These are phyloP conservation scores for Gyrodon lividus DNA, from an alignment of 768 basidiomycete genomes.

Conservation along the genomic window DNA sequence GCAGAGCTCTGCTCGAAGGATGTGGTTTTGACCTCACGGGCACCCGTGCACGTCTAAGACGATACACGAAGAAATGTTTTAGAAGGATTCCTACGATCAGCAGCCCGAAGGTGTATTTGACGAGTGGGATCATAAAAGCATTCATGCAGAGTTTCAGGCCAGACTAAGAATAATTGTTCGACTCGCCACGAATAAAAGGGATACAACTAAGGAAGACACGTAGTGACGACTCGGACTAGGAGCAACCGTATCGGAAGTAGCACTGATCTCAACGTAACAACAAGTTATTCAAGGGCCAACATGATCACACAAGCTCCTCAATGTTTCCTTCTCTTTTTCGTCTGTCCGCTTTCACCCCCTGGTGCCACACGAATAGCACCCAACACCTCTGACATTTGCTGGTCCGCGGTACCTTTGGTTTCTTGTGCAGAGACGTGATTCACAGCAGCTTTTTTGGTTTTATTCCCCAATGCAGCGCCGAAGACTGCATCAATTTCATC, in stretches of 20 bases:
- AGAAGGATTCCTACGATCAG: slow-evolving; percentile 17
- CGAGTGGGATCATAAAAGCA: slow-evolving; percentile 8
- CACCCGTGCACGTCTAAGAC: background rate
- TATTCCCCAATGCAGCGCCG: slow-evolving; percentile 53
- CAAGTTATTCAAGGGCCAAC: too few relatives aligned
- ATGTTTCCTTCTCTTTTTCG: slow-evolving; percentile 31
- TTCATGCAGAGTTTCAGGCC: background rate
- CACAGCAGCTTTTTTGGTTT: slow-evolving; percentile 55
- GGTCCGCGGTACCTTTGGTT: slow-evolving; percentile 27
- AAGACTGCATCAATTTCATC: slow-evolving; percentile 83
- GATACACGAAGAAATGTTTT: slow-evolving; percentile 18
- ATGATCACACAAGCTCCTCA: too few relatives aligned
- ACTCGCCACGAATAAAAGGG: too few relatives aligned
- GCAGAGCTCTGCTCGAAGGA: slow-evolving; percentile 33
- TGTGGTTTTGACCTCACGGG: background rate
- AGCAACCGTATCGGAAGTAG: too few relatives aligned
- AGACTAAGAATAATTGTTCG: too few relatives aligned
- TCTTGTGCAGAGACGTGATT: slow-evolving; percentile 12
- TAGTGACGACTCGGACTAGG: too few relatives aligned
- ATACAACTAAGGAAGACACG: too few relatives aligned
- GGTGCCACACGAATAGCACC: slow-evolving; percentile 62
- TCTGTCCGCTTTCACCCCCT: slow-evolving; percentile 39
- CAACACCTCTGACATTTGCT: slow-evolving; percentile 47
- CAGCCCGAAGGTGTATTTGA: slow-evolving; percentile 2
- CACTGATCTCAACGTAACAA: too few relatives aligned